Evolutionary conservation across 108 stramenopile species (phyloP).

Genomic region (Cyclotella sp.): DNA sequence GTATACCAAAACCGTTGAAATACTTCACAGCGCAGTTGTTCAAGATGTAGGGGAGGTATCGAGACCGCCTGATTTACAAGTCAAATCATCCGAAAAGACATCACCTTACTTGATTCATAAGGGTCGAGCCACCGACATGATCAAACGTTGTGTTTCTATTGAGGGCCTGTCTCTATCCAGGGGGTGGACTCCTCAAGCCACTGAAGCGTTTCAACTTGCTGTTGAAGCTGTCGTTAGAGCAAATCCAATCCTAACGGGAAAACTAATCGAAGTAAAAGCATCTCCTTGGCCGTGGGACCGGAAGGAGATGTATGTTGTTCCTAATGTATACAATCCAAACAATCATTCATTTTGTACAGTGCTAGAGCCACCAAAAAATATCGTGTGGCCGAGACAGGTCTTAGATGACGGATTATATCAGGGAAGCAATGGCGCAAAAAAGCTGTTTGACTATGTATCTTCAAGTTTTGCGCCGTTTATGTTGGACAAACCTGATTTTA

Average conservation of each 20-base stretch:
- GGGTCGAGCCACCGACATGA: conserved; percentile 51
- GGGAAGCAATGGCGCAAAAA: conserved; percentile 12
- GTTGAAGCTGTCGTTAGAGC: conserved; percentile 51
- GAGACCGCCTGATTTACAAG: conserved; percentile 6
- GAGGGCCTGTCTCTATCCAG: conserved; percentile 43
- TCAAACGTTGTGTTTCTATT: conserved; percentile 47
- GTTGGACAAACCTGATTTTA: conserved; percentile 41
- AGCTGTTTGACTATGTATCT: conserved; percentile 40
- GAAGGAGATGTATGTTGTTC: conserved; percentile 34
- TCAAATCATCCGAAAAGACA: not conserved
- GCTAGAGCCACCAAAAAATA: conserved; percentile 33
- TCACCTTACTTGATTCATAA: conserved; percentile 42
- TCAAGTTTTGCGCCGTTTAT: conserved; percentile 37
- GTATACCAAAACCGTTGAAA: not conserved
- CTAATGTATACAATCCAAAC: conserved; percentile 43
- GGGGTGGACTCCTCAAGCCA: conserved; percentile 50
- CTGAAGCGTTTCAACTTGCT: conserved; percentile 43
- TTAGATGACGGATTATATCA: conserved; percentile 1
- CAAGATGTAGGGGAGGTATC: not conserved
- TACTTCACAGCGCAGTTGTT: not conserved
- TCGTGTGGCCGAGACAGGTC: conserved; percentile 31
- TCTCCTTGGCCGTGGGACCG: conserved; percentile 45
- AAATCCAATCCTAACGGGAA: conserved; percentile 57
- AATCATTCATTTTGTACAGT: conserved; percentile 47
- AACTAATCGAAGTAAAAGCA: conserved; percentile 44